phyloP scores from a whole-genome alignment of 257 asterid genomes.

The Scutellaria baicalensis region DNA sequence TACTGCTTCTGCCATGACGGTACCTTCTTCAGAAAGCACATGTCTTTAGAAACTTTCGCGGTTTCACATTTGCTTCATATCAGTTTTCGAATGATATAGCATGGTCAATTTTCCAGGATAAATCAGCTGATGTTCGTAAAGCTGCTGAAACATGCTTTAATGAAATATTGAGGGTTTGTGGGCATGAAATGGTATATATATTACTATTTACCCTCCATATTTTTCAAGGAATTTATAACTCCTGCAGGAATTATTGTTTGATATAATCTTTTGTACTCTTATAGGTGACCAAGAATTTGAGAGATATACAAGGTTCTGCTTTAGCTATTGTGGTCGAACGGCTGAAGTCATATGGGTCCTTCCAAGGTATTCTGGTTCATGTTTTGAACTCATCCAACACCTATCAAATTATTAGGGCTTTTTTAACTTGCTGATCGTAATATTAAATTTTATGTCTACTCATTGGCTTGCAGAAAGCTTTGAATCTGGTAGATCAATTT shows the following conservation, averaged over 20 bases:
- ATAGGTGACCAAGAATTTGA: conserved; percentile 85
- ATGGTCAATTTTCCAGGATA: conserved; percentile 52
- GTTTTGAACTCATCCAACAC: background rate
- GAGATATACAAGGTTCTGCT: conserved; percentile 94
- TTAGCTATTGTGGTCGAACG: conserved; percentile 88
- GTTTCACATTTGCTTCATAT: background rate
- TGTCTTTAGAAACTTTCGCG: background rate
- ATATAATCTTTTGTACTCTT: background rate
- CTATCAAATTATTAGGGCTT: background rate
- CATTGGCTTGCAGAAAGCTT: conserved; percentile 41
- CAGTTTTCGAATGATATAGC: conserved; percentile 1
- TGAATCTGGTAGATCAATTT: conserved; percentile 55
- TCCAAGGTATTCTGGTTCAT: conserved; percentile 44
- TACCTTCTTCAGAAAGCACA: conserved; percentile 17
- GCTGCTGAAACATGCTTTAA: conserved; percentile 90
- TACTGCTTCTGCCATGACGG: conserved; percentile 93
- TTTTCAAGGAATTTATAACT: conserved; percentile 3
- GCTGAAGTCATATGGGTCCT: conserved; percentile 55
- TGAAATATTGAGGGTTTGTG: conserved; percentile 88
- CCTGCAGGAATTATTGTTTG: background rate
- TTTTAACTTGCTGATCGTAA: background rate
- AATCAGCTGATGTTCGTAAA: conserved; percentile 98
- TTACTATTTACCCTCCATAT: background rate
- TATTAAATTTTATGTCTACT: conserved; percentile 10
- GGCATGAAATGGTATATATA: conserved; percentile 83